phyloP scores from a whole-genome alignment of 140 eudicot species.

The Stevia rebaudiana region DNA sequence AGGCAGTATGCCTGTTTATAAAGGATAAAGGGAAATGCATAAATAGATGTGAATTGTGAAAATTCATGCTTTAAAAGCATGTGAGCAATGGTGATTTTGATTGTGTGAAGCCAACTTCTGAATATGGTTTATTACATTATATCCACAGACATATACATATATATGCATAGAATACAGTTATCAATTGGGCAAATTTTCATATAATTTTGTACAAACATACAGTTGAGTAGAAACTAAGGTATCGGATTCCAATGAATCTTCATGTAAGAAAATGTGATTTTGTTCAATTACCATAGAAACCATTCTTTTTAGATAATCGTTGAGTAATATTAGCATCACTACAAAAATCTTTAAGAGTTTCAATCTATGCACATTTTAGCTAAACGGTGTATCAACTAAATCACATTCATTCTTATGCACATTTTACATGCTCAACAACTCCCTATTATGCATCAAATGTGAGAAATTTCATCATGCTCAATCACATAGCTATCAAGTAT shows the following conservation, averaged over 20 bases:
- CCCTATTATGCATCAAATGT: too few species aligned
- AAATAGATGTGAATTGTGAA: background rate
- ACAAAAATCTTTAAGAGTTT: background rate
- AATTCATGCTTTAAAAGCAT: background rate
- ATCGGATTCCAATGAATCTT: background rate
- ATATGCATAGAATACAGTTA: background rate
- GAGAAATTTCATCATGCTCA: too few species aligned
- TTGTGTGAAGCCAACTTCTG: conserved; percentile 8
- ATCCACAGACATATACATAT: conserved; percentile 7
- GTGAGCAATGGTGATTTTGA: too few species aligned
- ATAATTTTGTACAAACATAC: background rate
- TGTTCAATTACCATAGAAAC: conserved; percentile 1
- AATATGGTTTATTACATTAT: background rate
- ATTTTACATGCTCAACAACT: too few species aligned
- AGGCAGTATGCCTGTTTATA: conserved; percentile 76
- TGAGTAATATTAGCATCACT: background rate
- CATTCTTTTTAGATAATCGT: background rate
- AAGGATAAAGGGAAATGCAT: conserved; percentile 6
- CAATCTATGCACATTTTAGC: too few species aligned
- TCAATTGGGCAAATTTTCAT: background rate
- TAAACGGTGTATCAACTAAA: too few species aligned
- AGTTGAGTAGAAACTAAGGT: background rate
- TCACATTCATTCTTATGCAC: background rate
- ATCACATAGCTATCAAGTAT: too few species aligned
- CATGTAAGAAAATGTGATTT: background rate